Evolutionary conservation across 2,329 filamentous ascomycete genomes (phyloP), one percentile per base, ranked within the genome.

Genomic region (Verticillium alfalfae): DNA sequence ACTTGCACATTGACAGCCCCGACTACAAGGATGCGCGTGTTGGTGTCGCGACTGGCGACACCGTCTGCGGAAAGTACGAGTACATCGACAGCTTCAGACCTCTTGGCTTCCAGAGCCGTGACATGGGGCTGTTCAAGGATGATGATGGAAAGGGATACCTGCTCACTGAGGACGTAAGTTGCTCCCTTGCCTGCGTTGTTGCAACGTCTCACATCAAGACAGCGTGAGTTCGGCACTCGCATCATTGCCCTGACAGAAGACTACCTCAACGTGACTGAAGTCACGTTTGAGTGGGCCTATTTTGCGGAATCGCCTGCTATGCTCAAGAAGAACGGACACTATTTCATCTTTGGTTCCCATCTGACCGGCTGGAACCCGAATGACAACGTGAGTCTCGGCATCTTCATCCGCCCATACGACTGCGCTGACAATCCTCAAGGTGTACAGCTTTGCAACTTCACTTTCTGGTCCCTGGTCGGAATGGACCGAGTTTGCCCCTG

Each of bases 261-360:
- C 68, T 89, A 86, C 66, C 75, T 84, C 15, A 80, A 74, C 15
- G 81, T 87, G 2, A 71, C 73, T 0, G 75, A 75, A 0, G 76
- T 78, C 8, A 79, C 79, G 0, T 84, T 84, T 62, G 72, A 80
- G 1, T 89, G 83, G 79, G 57, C 69, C 2, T 78, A 84, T 56
- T 78, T 79, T 57, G 82, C 84, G 60, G 88, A 91, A 68, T 77
- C 87, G 0, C 88, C 88, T 0, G 87, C 88, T 0, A 76, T 90
- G 39, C 70, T 88, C 61, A 90, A 89, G 71, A 79, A 80, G 8
- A 77, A 81, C 15, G 82, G 79, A 1, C 79, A 80, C 0, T 90
- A 89, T 71, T 90, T 84, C 72, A 84, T 90, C 74, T 88, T 90
- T 68, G 86, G 82, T 2, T 86, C 83, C 0, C 76, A 81, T 54